Evolutionary conservation across 2,329 filamentous ascomycete species (phyloP).

Genomic region (Sarocladium strictum): DNA sequence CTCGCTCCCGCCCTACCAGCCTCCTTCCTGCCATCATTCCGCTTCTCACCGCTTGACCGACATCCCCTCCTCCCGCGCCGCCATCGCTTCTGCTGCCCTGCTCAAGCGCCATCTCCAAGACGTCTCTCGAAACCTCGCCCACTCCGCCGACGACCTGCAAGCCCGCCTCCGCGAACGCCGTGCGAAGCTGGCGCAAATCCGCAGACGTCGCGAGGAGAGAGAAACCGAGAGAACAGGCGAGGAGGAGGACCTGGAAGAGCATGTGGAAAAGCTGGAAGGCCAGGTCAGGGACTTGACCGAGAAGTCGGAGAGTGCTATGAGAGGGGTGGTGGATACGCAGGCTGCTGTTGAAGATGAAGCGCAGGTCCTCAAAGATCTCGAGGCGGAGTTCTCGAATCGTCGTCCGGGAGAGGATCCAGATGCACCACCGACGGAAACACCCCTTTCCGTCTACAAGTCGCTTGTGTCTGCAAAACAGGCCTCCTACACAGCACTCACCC

Average conservation of each 20-base stretch:
- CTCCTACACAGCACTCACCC: constrained; percentile 36
- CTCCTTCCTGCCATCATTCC: constrained; percentile 30
- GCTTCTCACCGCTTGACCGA: constrained; percentile 37
- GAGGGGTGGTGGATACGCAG: constrained; percentile 43
- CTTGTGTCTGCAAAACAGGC: constrained; percentile 29
- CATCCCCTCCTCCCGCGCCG: constrained; percentile 35
- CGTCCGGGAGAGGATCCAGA: neutral
- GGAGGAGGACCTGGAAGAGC: constrained; percentile 31
- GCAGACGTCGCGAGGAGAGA: constrained; percentile 30
- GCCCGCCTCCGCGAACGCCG: constrained; percentile 36
- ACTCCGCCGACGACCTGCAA: constrained; percentile 42
- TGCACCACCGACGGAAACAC: constrained; percentile 17
- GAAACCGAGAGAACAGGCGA: constrained; percentile 28
- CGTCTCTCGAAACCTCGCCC: constrained; percentile 36
- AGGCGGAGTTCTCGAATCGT: constrained; percentile 19
- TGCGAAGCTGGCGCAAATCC: constrained; percentile 24
- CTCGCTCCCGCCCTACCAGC: constrained; percentile 40
- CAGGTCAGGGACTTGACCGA: constrained; percentile 36
- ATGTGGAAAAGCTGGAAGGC: constrained; percentile 31
- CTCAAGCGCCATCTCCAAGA: constrained; percentile 37
- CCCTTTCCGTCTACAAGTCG: constrained; percentile 27
- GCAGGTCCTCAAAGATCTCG: constrained; percentile 30
- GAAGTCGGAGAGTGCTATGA: constrained; percentile 39
- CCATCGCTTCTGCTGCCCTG: constrained; percentile 26
- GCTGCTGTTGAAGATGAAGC: constrained; percentile 44